A percentile compares a stretch with the other conserved stretches of the same genome.
Conservation (phyloP, 2,329 filamentous ascomycete species). For the Herpotrichia juniperi region DNA sequence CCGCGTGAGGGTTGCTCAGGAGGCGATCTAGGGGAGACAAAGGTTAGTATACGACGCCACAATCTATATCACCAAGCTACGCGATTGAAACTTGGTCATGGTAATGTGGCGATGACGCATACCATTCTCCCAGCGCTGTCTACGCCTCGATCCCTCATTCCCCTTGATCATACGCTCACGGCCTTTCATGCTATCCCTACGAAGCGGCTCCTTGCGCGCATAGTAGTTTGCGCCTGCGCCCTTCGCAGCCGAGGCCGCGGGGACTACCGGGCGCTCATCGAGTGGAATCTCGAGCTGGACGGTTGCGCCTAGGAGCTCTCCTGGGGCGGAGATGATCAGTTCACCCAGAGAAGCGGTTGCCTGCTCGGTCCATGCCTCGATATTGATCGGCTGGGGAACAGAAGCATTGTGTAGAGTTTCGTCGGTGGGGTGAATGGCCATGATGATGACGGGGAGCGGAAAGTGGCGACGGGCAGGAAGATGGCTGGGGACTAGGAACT, state of each 20-base stretch:
- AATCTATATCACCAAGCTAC: neutral
- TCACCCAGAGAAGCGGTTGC: conserved; percentile 50
- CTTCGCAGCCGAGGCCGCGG: conserved; percentile 43
- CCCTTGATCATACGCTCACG: conserved; percentile 84
- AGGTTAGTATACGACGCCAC: conserved; percentile 2
- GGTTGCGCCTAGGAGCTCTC: conserved; percentile 58
- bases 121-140: conserved; percentile 96
- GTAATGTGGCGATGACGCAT: conserved; percentile 16
- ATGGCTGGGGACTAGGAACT: neutral
- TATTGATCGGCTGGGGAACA: conserved; percentile 41
- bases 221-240: conserved; percentile 54
- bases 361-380: conserved; percentile 57
- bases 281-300: conserved; percentile 76
- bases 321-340: conserved; percentile 45
- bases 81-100: neutral
- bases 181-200: conserved; percentile 66
- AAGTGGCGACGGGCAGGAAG: conserved; percentile 4
- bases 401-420: conserved; percentile 21
- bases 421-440: conserved; percentile 39
- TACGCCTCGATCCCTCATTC: conserved; percentile 85
- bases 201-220: conserved; percentile 60
- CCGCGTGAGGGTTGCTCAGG: conserved; percentile 81
- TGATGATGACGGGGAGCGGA: conserved; percentile 18
- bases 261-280: conserved; percentile 58
- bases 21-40: conserved; percentile 70